Evolutionary conservation across 192 early-diverging fungal species (phyloP).

Genomic region (Coemansia interrupta): DNA sequence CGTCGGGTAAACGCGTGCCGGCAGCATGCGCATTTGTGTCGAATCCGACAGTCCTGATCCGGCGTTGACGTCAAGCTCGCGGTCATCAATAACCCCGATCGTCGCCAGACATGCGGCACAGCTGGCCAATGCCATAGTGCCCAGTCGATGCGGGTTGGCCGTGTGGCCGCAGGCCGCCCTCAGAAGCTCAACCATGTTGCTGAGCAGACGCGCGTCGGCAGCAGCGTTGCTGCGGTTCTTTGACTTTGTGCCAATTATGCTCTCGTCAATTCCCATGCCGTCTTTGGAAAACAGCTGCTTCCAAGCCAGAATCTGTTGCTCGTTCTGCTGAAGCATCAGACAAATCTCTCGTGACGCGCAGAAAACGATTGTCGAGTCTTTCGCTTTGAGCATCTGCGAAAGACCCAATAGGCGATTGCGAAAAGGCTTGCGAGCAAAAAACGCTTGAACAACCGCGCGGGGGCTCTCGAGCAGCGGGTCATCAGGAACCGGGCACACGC

Average conservation of each 20-base stretch:
- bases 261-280: neutral
- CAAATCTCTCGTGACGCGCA: constrained; percentile 39
- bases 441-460: constrained; percentile 20
- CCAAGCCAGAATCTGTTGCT: constrained; percentile 25
- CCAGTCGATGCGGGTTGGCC: constrained; percentile 16
- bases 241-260: neutral
- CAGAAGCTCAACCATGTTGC: constrained; percentile 13
- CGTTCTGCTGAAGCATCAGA: constrained; percentile 19
- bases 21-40: neutral
- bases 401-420: constrained; percentile 19
- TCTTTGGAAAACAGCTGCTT: constrained; percentile 24
- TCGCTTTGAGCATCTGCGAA: constrained; percentile 27
- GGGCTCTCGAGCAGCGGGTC: constrained; percentile 31
- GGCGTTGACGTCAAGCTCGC: constrained; percentile 1
- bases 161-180: constrained; percentile 18
- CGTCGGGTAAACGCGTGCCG: constrained; percentile 1
- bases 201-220: constrained; percentile 22
- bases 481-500: constrained; percentile 43
- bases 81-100: constrained; percentile 30
- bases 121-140: constrained; percentile 35
- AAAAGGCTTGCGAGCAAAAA: constrained; percentile 4
- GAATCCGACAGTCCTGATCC: neutral
- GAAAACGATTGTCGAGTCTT: constrained; percentile 33
- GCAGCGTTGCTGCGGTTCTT: constrained; percentile 4
- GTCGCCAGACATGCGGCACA: constrained; percentile 37